These are phyloP conservation scores for Penicillium pulvis DNA, from an alignment of 495 filamentous ascomycete genomes.

Conservation along the genomic window DNA sequence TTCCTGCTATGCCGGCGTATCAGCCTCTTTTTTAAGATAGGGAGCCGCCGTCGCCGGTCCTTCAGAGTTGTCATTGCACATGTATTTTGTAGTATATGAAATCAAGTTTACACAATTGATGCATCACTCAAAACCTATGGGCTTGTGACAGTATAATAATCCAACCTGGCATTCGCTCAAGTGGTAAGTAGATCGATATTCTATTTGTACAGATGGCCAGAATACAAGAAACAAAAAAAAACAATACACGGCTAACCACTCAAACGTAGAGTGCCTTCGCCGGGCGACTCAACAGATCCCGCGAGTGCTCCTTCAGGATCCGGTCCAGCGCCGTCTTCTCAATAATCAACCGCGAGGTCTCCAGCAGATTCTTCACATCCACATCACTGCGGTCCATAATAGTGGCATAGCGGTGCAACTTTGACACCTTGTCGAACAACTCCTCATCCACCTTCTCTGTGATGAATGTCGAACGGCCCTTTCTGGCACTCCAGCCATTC, in stretches of 20 bases:
- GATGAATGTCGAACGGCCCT: constrained; percentile 78
- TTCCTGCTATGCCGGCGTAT: neutral
- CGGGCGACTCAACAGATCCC: constrained; percentile 57
- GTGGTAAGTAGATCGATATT: constrained; percentile 17
- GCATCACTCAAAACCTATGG: no score
- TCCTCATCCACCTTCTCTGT: constrained; percentile 50
- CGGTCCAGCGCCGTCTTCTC: constrained; percentile 78
- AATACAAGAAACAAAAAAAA: constrained; percentile 21
- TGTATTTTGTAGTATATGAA: no score
- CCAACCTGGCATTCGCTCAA: constrained; percentile 1
- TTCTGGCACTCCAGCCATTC: constrained; percentile 69
- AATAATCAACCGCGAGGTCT: constrained; percentile 80
- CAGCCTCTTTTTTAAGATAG: no score
- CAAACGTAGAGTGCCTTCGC: constrained; percentile 38
- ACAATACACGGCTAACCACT: constrained; percentile 12
- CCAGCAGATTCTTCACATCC: constrained; percentile 91
- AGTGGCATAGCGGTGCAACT: constrained; percentile 64
- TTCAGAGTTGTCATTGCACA: no score
- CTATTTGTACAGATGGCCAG: constrained; percentile 43
- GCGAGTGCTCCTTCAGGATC: constrained; percentile 74
- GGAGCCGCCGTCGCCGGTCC: no score
- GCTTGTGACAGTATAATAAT: neutral
- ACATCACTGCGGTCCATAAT: constrained; percentile 71
- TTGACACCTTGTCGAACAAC: constrained; percentile 51
- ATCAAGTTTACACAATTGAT: neutral